Base-by-base conservation (phyloP, 306 rosid species). In the Cicer judaicum region DNA sequence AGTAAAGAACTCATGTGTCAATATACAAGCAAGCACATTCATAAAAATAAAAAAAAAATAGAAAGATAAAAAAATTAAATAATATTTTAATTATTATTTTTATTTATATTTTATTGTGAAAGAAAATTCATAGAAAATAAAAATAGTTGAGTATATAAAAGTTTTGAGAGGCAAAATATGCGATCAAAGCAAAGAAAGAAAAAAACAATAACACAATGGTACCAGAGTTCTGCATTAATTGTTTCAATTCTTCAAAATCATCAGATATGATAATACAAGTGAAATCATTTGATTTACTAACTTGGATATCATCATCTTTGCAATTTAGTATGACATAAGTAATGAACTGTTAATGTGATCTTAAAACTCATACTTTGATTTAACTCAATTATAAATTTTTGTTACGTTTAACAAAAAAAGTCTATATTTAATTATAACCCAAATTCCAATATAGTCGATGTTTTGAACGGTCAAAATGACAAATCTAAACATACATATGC, bases 401-500 rank as follows among this genome's bases (percentile, higher is more conserved):
- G 18, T 16, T 16, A 16, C 18, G 18, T 16, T 21, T 21, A 0
- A 21, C 2, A 21, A 21, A 21, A 21, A 21, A 21, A 21, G 2
- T 21, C 13, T 41, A 16, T 12, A 62, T 62, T 71, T 56, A 16
- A 16, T 63, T 78, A 16, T 59, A 63, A 40, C 21, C 24, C 59
- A 69, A 70, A 41, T 69, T 13, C 41, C 24, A 64, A 69, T 24
- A 64, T 47, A 15, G 60, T 16, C 8, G 47, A 43, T 49, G 60
- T 50, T 42, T 21, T 52, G 64, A 15, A 52, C 16, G 64, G 18
- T 50, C 6, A 41, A 5, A 29, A 19, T 19, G 42, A 64, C 36
- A 54, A 55, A 46, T 8, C 2, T 16, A 78, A 14, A 47, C 72
- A 60, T 73, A 82, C 77, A 73, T 73, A 66, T 73, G 68, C 55